Base-by-base conservation (phyloP, 306 rosid genomes). In the Prunus mongolica region DNA sequence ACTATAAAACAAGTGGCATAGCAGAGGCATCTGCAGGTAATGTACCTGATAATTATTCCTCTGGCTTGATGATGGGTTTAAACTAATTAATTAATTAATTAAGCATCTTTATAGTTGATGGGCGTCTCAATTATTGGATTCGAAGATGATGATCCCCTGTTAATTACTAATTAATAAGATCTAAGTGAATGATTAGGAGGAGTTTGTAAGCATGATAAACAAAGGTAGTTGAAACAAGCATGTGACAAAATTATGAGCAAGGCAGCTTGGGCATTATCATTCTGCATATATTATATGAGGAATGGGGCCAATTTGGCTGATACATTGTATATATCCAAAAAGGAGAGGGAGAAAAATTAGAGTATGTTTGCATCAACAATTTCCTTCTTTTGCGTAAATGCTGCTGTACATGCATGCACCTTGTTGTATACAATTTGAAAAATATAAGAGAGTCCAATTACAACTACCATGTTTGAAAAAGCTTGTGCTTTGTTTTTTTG, bases 131-230 rank as follows among this genome's bases (percentile, higher is more conserved):
- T 51, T 70, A 51, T 70, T 50, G 38, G 41, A 41, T 57, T 73
- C 8, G 51, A 63, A 44, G 51, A 28, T 52, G 74, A 12, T 71
- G 75, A 71, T 71, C 64, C 63, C 63, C 32, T 54, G 74, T 19
- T 41, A 60, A 20, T 60, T 27, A 12, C 3, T 24, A 38, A 81
- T 77, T 34, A 18, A 66, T 67, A 78, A 83, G 84, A 84, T 84
- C 90, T 73, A 72, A 80, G 82, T 88, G 80, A 81, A 88, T 86
- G 86, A 84, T 86, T 82, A 84, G 82, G 74, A 76, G 79, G 74
- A 76, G 79, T 28, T 84, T 75, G 66, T 65, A 74, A 75, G 64
- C 45, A 76, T 72, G 69, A 38, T 34, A 44, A 76, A 83, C 82
- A 84, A 77, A 20, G 62, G 78, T 72, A 57, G 89, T 78, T 49